Conservation (phyloP, 768 basidiomycete species). For the Baorangia bicolor region DNA sequence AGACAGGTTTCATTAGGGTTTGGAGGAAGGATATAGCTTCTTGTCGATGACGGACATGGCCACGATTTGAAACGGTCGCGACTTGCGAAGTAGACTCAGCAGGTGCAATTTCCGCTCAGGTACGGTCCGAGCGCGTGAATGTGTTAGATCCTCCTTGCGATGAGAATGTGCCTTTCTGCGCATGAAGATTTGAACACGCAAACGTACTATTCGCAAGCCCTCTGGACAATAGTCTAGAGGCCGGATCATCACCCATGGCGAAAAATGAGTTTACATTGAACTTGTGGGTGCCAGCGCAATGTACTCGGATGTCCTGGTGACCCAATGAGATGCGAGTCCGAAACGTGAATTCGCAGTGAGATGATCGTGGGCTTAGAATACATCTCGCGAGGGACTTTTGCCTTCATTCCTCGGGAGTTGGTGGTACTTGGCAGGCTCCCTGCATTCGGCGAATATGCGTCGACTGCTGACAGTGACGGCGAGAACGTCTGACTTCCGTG, state of each 20-base stretch:
- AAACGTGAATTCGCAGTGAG: neutral
- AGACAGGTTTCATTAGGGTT: too few species aligned
- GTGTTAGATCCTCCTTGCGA: neutral
- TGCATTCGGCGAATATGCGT: neutral
- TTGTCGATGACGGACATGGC: neutral
- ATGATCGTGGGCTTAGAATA: neutral
- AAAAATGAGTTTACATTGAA: neutral
- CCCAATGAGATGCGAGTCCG: neutral
- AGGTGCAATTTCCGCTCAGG: neutral
- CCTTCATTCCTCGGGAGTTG: neutral
- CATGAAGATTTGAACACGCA: neutral
- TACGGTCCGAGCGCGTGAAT: neutral
- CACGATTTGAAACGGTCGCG: neutral
- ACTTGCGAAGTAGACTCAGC: too few species aligned
- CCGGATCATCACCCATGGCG: neutral
- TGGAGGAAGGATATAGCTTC: too few species aligned
- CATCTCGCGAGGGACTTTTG: neutral
- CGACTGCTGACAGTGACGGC: neutral
- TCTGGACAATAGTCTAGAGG: neutral
- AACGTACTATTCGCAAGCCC: neutral
- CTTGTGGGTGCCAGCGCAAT: neutral
- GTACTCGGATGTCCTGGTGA: neutral
- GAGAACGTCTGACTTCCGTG: neutral
- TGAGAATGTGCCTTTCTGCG: neutral
- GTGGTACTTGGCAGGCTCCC: neutral